These are phyloP conservation scores for Hagleromyces aurorensis DNA, from an alignment of 805 yeast genomes.

Conservation along the genomic window DNA sequence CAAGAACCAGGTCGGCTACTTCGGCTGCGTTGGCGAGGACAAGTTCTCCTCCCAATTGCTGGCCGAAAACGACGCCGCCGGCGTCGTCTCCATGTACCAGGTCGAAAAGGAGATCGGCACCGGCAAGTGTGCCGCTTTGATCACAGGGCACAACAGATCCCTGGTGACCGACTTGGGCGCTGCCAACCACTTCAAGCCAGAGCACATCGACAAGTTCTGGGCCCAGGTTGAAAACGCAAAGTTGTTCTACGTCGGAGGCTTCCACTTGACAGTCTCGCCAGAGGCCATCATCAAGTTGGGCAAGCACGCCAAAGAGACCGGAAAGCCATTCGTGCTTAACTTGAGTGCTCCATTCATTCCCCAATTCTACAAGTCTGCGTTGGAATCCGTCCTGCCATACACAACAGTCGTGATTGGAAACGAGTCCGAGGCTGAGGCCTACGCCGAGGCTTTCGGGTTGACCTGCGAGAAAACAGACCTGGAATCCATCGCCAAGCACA, in stretches of 20 bases:
- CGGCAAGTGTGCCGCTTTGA: constrained; percentile 97
- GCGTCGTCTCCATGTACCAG: constrained; percentile 80
- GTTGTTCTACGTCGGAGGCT: constrained; percentile 94
- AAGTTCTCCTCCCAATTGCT: constrained; percentile 71
- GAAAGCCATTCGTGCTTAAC: constrained; percentile 76
- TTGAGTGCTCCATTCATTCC: constrained; percentile 96
- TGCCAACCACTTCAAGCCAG: constrained; percentile 91
- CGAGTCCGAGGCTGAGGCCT: constrained; percentile 95
- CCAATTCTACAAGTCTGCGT: constrained; percentile 87
- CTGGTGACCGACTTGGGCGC: constrained; percentile 95
- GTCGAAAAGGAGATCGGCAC: constrained; percentile 71
- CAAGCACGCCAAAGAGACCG: constrained; percentile 78
- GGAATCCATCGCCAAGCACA: constrained; percentile 67
- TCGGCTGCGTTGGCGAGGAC: constrained; percentile 95
- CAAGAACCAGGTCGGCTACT: constrained; percentile 72
- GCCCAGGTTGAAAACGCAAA: constrained; percentile 69
- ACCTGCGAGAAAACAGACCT: constrained; percentile 44
- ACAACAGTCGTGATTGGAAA: constrained; percentile 90
- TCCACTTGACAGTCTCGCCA: constrained; percentile 96
- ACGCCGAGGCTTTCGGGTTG: constrained; percentile 77
- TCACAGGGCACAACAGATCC: constrained; percentile 82
- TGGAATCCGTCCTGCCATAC: constrained; percentile 74
- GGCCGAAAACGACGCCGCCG: constrained; percentile 81
- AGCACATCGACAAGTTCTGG: constrained; percentile 87
- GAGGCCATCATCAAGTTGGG: constrained; percentile 87